Percentiles rank a stretch among this genome's conserved stretches.
Evolutionary conservation across 177 flowering plant genomes (phyloP).

Genomic region (Vitis hybrid): DNA sequence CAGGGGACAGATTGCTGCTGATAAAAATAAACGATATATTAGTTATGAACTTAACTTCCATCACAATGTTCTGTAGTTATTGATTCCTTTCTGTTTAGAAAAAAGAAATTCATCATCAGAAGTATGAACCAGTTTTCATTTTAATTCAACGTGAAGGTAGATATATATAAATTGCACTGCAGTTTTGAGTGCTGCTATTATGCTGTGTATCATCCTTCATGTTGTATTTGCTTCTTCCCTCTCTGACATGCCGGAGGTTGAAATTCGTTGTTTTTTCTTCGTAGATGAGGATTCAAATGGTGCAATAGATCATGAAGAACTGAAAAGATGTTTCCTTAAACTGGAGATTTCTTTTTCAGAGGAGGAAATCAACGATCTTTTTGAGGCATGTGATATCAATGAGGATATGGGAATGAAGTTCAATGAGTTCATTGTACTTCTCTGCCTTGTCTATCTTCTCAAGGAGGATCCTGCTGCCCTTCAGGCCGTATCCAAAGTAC

Average conservation of each 20-base stretch:
- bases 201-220: too few relatives aligned
- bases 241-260: background rate
- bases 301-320: conserved; percentile 78
- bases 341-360: conserved; percentile 70
- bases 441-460: conserved; percentile 91
- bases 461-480: conserved; percentile 62
- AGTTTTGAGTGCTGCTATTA: too few relatives aligned
- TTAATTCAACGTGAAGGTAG: too few relatives aligned
- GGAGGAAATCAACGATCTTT: conserved; percentile 81
- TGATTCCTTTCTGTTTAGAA: too few relatives aligned
- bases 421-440: conserved; percentile 92
- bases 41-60: background rate
- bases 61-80: background rate
- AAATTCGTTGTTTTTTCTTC: conserved; percentile 7
- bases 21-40: background rate
- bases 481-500: conserved; percentile 56
- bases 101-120: too few relatives aligned
- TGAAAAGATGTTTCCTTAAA: conserved; percentile 67
- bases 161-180: too few relatives aligned
- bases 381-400: conserved; percentile 83
- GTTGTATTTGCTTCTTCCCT: too few relatives aligned
- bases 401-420: conserved; percentile 78
- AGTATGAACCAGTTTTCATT: too few relatives aligned
- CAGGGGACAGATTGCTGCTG: too few relatives aligned
- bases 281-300: conserved; percentile 88